Conservation (phyloP, 495 filamentous ascomycete genomes). For the Thermothielavioides terrestris region DNA sequence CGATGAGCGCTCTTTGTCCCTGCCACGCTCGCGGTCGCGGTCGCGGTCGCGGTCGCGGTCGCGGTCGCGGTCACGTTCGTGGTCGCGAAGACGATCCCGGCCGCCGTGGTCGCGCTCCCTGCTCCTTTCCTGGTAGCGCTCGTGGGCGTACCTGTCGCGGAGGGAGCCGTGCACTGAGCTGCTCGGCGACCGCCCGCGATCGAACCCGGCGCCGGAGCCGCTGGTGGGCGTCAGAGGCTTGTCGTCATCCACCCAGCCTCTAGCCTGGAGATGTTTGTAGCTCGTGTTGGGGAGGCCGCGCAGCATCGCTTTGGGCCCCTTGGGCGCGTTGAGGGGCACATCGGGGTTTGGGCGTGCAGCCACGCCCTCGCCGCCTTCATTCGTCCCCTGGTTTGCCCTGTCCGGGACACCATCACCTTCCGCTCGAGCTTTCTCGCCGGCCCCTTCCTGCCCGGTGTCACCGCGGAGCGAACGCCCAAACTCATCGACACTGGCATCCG, state of each 20-base stretch:
- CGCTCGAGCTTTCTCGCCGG: neutral
- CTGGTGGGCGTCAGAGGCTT: conserved; percentile 28
- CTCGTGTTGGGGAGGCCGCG: conserved; percentile 74
- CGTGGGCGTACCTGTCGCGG: conserved; percentile 14
- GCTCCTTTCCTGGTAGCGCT: conserved; percentile 13
- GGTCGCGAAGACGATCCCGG: conserved; percentile 22
- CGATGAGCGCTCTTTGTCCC: conserved; percentile 11
- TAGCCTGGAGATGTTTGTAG: conserved; percentile 44
- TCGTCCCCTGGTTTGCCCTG: conserved; percentile 1
- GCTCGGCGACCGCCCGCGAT: conserved; percentile 31
- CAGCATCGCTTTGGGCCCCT: conserved; percentile 87
- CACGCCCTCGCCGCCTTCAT: neutral
- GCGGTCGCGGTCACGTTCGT: conserved; percentile 18
- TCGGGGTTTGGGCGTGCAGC: conserved; percentile 25
- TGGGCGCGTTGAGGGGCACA: conserved; percentile 62
- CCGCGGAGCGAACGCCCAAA: conserved; percentile 43
- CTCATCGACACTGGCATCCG: conserved; percentile 40
- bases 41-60: conserved; percentile 10
- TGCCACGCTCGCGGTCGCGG: conserved; percentile 23
- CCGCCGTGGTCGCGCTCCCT: conserved; percentile 11
- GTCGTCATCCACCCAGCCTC: conserved; percentile 37
- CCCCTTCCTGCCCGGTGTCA: conserved; percentile 15
- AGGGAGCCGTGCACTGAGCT: conserved; percentile 29
- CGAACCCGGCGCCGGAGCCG: conserved; percentile 25
- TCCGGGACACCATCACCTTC: conserved; percentile 14